These are phyloP conservation scores for Thielaviopsis punctulata DNA, from an alignment of 2,329 filamentous ascomycete genomes.

Conservation along the genomic window DNA sequence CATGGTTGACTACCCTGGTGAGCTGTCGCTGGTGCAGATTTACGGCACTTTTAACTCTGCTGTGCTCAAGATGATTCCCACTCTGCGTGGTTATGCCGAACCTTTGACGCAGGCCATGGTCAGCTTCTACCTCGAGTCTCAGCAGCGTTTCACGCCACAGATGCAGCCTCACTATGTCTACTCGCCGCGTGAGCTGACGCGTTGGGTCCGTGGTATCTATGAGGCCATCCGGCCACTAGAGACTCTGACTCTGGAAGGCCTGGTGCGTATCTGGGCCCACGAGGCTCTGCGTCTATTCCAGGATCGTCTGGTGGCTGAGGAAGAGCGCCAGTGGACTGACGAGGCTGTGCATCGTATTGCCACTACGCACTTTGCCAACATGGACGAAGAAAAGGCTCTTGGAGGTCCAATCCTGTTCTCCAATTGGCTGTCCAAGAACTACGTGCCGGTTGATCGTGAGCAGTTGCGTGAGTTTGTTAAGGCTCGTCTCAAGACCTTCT, in stretches of 20 bases:
- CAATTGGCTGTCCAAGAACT: constrained; percentile 98
- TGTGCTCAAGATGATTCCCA: constrained; percentile 88
- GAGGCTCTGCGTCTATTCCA: constrained; percentile 93
- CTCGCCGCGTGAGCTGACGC: constrained; percentile 91
- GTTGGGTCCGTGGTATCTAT: constrained; percentile 95
- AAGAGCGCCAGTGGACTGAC: constrained; percentile 89
- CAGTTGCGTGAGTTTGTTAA: constrained; percentile 94
- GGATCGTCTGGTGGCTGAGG: constrained; percentile 85
- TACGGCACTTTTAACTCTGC: constrained; percentile 97
- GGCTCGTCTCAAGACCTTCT: constrained; percentile 92
- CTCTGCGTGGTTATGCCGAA: constrained; percentile 87
- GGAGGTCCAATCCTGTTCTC: constrained; percentile 93
- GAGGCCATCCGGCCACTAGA: constrained; percentile 91
- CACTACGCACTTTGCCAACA: constrained; percentile 82
- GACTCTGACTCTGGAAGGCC: constrained; percentile 68
- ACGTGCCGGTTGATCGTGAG: constrained; percentile 89
- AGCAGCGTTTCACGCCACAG: constrained; percentile 83
- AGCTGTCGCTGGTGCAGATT: constrained; percentile 86
- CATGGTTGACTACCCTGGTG: constrained; percentile 98
- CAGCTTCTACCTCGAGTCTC: constrained; percentile 84
- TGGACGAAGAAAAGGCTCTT: constrained; percentile 76
- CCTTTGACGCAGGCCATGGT: constrained; percentile 96
- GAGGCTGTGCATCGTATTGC: constrained; percentile 76
- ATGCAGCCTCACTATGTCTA: constrained; percentile 99
- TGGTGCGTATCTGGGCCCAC: constrained; percentile 95